Base-by-base conservation (phyloP, 1,139 yeast species). In the Petasospora fabianii region DNA sequence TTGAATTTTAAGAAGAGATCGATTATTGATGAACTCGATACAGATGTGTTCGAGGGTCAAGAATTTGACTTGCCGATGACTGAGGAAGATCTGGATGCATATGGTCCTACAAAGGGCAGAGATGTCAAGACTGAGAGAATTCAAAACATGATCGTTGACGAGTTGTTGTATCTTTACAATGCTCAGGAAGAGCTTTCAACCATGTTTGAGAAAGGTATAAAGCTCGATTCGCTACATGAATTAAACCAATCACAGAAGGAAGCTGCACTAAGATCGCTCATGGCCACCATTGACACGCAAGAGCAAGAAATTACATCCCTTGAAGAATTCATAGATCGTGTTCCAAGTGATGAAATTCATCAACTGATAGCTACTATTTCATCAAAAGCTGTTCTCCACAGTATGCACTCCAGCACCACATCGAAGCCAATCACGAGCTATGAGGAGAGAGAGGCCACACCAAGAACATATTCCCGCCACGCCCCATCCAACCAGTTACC, bases 11-110 rank as follows among this genome's bases (percentile, higher is more conserved):
- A 26, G 13, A n/a, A 14, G 28, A 10, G 8, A 6, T 6, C 16
- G 9, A 34, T 38, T 3, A 19, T 31, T 24, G 27, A 31, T 10
- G n/a, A 31, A 7, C 22, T 31, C 9, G 35, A 38, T 11, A 15
- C 18, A 5, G 22, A 5, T 5, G 43, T 17, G 3, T 19, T 27
- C 14, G 28, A n/a, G 6, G 28, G 15, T 19, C 35, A 39, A 10
- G 22, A 26, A 9, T 9, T 26, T 18, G 41, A 35, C 3, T 32
- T 43, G 2, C 47, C 47, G 9, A 24, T 21, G 16, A 42, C 43
- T 5, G 49, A 42, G 19, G 19, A 20, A 3, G 49, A 44, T 3
- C 21, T 47, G 14, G 40, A 41, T 6, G 11, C 11, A 6, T 27
- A 33, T 12, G 46, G 47, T 1, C 35, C 45, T 10, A 13, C 20